A percentile compares a stretch with the other conserved stretches of the same genome.
Evolutionary conservation across 768 basidiomycete genomes (phyloP).

Genomic region (Suillus tomentosus): DNA sequence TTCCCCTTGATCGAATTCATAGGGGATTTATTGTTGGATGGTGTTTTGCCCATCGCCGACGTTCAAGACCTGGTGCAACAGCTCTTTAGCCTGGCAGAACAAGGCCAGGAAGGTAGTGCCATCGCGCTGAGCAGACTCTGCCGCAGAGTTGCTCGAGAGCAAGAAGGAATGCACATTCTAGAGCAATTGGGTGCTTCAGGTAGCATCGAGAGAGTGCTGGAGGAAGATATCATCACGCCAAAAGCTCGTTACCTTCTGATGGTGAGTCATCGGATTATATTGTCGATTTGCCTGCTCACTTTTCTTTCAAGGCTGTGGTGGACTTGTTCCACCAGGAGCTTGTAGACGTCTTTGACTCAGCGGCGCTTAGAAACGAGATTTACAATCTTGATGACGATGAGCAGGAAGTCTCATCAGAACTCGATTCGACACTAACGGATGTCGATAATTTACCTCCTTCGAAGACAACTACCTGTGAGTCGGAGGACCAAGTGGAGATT

Average conservation of each 20-base stretch:
- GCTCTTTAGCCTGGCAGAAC: conserved; percentile 17
- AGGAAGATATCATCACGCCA: conserved; percentile 22
- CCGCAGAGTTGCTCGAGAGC: conserved; percentile 18
- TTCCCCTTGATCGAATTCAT: conserved; percentile 18
- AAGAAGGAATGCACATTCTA: conserved; percentile 24
- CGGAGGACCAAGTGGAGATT: background rate
- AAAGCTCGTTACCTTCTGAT: conserved; percentile 27
- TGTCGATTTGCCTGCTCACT: background rate
- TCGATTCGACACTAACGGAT: background rate
- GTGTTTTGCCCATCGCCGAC: conserved; percentile 22
- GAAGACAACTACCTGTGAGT: conserved; percentile 3
- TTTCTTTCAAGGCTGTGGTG: conserved; percentile 21
- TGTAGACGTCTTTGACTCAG: conserved; percentile 26
- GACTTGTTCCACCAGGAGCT: conserved; percentile 23
- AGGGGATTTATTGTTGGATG: conserved; percentile 26
- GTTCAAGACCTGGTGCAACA: conserved; percentile 21
- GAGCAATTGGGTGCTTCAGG: conserved; percentile 17
- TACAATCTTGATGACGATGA: conserved; percentile 18
- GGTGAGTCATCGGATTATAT: conserved; percentile 16
- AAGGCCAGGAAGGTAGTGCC: conserved; percentile 16
- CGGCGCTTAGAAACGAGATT: conserved; percentile 20
- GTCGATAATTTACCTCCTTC: background rate
- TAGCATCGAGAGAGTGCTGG: conserved; percentile 19
- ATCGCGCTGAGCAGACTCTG: conserved; percentile 25
- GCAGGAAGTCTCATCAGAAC: background rate